Percentiles rank a stretch among this genome's conserved stretches.
These are phyloP conservation scores for Trypanosomatidae sp. DNA, from an alignment of 208 protist species.

Conservation along the genomic window DNA sequence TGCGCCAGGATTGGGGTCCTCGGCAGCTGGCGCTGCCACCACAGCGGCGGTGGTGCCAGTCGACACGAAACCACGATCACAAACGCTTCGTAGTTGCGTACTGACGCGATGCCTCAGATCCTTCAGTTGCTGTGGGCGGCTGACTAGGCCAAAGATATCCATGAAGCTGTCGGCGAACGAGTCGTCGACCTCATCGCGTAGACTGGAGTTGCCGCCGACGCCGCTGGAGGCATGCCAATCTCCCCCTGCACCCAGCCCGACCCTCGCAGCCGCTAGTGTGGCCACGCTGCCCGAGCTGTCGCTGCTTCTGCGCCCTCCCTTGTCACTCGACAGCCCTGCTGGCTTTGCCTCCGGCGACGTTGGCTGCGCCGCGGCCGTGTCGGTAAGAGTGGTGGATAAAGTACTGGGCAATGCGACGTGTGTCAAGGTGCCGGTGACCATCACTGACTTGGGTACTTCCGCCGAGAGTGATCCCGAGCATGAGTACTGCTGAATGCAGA, in stretches of 20 bases:
- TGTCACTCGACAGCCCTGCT: neutral
- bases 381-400: neutral
- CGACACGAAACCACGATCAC: neutral
- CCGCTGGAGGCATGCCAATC: neutral
- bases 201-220: neutral
- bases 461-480: neutral
- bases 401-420: neutral
- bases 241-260: neutral
- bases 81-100: neutral
- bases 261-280: neutral
- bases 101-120: slow-evolving; percentile 20
- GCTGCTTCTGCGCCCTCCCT: neutral
- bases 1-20: neutral
- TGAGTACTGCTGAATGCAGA: neutral
- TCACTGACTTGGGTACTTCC: slow-evolving; percentile 2
- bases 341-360: slow-evolving; percentile 1
- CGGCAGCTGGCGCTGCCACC: neutral
- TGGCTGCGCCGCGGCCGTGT: neutral
- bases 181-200: slow-evolving; percentile 25
- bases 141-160: slow-evolving; percentile 29
- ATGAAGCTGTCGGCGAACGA: slow-evolving; percentile 30
- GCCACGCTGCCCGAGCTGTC: neutral
- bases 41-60: neutral
- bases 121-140: slow-evolving; percentile 23
- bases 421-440: neutral